These are phyloP conservation scores for Globisporangium yorkense DNA, from an alignment of 352 stramenopile genomes.

Conservation along the genomic window DNA sequence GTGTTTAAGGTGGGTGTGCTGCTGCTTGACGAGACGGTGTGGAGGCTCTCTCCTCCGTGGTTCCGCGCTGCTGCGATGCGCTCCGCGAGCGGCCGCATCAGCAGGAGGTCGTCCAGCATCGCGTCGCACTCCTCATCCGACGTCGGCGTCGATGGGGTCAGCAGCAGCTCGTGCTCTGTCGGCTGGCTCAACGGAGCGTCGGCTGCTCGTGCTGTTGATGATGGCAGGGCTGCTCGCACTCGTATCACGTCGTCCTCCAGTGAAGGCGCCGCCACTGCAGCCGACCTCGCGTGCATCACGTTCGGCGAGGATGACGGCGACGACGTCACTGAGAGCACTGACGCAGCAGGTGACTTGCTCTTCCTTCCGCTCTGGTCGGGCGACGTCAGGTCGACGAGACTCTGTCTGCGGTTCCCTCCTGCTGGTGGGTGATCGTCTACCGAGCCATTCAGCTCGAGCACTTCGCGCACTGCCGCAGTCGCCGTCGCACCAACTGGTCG, in stretches of 20 bases:
- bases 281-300: background rate
- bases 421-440: background rate
- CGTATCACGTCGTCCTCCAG: background rate
- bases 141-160: background rate
- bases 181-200: background rate
- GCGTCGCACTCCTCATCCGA: slow-evolving; percentile 12
- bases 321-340: background rate
- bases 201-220: background rate
- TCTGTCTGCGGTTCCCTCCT: slow-evolving; percentile 9
- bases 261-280: slow-evolving; percentile 3
- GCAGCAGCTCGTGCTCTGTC: background rate
- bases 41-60: background rate
- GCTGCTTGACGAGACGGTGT: background rate
- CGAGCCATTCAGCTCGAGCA: background rate
- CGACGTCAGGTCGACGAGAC: slow-evolving; percentile 44
- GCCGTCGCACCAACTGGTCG: background rate
- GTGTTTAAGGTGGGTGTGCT: background rate
- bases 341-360: background rate
- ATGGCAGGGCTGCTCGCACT: background rate
- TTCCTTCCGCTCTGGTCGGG: slow-evolving; percentile 3
- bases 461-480: slow-evolving; percentile 1
- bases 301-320: background rate
- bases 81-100: slow-evolving; percentile 6
- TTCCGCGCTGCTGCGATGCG: slow-evolving; percentile 6
- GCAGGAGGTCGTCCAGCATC: slow-evolving; percentile 8